Evolutionary conservation across 805 yeast species (phyloP).

Genomic region (Nakazawaea pomicola): DNA sequence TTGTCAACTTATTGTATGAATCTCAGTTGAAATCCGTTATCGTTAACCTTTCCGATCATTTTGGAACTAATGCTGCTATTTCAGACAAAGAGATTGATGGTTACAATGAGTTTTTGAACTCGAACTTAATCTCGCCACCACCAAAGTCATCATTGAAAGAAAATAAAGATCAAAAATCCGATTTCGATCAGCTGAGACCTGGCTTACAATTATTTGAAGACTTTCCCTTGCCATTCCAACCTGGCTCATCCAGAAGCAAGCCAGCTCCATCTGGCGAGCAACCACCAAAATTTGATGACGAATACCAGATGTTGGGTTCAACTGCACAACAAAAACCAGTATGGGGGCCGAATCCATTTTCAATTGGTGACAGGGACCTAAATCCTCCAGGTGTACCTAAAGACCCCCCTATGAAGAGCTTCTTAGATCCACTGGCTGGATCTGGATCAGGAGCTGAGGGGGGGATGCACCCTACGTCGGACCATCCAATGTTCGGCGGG

Average conservation of each 20-base stretch:
- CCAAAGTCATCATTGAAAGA: slow-evolving; percentile 1
- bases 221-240: not conserved
- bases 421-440: slow-evolving; percentile 33
- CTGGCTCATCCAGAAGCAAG: not conserved
- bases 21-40: not conserved
- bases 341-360: not conserved
- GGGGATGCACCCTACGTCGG: slow-evolving; percentile 50
- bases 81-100: not conserved
- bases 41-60: not conserved
- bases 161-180: not conserved
- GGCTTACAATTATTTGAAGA: not conserved
- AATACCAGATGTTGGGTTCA: slow-evolving; percentile 9
- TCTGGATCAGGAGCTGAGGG: slow-evolving; percentile 27
- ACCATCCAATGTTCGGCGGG: slow-evolving; percentile 44
- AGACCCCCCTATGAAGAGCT: slow-evolving; percentile 39
- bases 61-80: not conserved
- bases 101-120: not conserved
- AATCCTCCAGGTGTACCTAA: slow-evolving; percentile 38
- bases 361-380: slow-evolving; percentile 47
- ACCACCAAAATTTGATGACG: slow-evolving; percentile 14
- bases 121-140: not conserved
- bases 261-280: slow-evolving; percentile 1
- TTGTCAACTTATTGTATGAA: slow-evolving; percentile 1
- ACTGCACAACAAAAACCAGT: not conserved
- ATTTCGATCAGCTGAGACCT: not conserved